phyloP scores from a whole-genome alignment of 2,329 filamentous ascomycete species.

The Epichloe elymi region DNA sequence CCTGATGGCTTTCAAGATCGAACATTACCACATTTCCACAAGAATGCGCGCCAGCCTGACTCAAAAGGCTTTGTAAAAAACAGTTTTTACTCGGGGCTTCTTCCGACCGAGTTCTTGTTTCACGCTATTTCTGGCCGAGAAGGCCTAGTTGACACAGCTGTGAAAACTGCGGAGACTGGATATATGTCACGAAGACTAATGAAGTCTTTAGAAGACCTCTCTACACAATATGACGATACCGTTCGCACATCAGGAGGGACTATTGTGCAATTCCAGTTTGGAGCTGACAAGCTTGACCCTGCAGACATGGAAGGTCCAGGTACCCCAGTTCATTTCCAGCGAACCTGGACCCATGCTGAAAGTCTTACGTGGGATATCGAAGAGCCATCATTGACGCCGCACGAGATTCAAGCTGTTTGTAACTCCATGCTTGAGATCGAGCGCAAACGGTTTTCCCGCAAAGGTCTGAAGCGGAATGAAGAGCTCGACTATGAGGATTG shows the following conservation, averaged over 20 bases:
- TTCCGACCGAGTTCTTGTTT: constrained; percentile 89
- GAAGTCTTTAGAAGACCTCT: constrained; percentile 94
- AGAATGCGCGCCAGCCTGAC: constrained; percentile 80
- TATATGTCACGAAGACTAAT: constrained; percentile 98
- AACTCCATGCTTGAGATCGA: constrained; percentile 54
- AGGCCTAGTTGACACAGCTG: constrained; percentile 94
- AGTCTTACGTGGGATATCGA: constrained; percentile 65
- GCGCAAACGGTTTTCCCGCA: constrained; percentile 48
- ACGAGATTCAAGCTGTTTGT: constrained; percentile 58
- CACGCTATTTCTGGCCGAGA: constrained; percentile 98
- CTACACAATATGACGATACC: constrained; percentile 85
- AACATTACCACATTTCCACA: constrained; percentile 87
- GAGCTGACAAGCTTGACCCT: constrained; percentile 88
- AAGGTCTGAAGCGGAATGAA: constrained; percentile 43
- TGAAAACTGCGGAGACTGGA: constrained; percentile 96
- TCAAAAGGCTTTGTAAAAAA: constrained; percentile 98
- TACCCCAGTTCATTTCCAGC: constrained; percentile 80
- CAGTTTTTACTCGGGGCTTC: constrained; percentile 88
- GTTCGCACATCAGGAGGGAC: constrained; percentile 80
- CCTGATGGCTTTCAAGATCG: constrained; percentile 93
- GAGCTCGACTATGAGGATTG: constrained; percentile 56
- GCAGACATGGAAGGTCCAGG: constrained; percentile 95
- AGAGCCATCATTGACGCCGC: constrained; percentile 59
- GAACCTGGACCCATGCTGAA: constrained; percentile 76
- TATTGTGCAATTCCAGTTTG: constrained; percentile 95